A percentile compares a stretch with the other conserved stretches of the same genome.
phyloP scores from a whole-genome alignment of 2,329 filamentous ascomycete species.

The Trichophyton equinum region DNA sequence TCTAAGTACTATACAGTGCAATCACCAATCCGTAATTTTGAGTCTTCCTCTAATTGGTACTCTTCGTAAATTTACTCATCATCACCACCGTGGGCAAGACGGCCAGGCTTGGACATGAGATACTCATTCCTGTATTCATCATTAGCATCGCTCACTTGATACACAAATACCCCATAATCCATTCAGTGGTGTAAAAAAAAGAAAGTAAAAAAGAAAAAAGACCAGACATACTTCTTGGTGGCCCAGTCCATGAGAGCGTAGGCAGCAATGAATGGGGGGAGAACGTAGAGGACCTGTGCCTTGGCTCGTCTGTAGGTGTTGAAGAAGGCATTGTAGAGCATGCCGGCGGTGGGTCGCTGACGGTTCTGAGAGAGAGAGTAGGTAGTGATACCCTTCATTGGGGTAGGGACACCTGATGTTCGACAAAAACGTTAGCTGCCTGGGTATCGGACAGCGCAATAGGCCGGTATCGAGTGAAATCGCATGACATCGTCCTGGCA shows the following conservation, averaged over 20 bases:
- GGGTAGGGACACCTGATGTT: slow-evolving; percentile 7
- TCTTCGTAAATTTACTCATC: slow-evolving; percentile 19
- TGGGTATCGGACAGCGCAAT: neutral
- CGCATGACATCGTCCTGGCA: neutral
- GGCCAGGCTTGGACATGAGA: slow-evolving; percentile 40
- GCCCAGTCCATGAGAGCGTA: slow-evolving; percentile 89
- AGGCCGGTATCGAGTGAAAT: neutral
- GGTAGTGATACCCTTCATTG: slow-evolving; percentile 48
- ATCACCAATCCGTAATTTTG: slow-evolving; percentile 14
- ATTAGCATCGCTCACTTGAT: neutral
- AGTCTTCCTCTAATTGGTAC: neutral
- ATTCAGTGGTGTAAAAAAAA: too few relatives aligned
- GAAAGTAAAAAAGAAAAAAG: neutral
- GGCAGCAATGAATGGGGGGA: slow-evolving; percentile 61
- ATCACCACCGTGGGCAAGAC: slow-evolving; percentile 22
- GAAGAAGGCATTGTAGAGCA: slow-evolving; percentile 73
- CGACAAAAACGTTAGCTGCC: neutral
- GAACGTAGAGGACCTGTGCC: slow-evolving; percentile 77
- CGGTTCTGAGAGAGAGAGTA: slow-evolving; percentile 79
- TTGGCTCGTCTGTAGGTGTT: slow-evolving; percentile 84
- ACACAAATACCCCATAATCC: too few relatives aligned
- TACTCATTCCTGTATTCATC: slow-evolving; percentile 34
- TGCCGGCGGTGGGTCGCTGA: slow-evolving; percentile 73
- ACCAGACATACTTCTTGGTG: slow-evolving; percentile 58
- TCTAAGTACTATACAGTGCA: slow-evolving; percentile 33